A percentile compares a stretch with the other conserved stretches of the same genome.
These are phyloP conservation scores for Salix caprea DNA, from an alignment of 345 rosid genomes.

Conservation along the genomic window DNA sequence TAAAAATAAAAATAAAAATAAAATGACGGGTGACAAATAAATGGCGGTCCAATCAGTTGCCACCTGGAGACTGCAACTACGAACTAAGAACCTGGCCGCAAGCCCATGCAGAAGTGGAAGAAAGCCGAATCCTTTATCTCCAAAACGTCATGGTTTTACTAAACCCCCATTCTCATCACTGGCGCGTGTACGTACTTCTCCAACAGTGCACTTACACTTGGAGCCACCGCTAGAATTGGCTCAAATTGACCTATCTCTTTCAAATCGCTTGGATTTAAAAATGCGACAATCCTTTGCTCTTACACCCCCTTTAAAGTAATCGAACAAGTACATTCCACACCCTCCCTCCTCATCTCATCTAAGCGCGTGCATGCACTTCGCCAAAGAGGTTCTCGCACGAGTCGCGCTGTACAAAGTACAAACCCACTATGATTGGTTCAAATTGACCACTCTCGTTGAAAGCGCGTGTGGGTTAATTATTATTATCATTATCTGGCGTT, in stretches of 20 bases:
- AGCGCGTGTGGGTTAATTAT: not conserved
- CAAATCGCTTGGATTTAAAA: not conserved
- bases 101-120: no score
- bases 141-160: no score
- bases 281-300: not conserved
- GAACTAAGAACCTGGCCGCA: not conserved
- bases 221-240: not conserved
- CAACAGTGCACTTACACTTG: not conserved
- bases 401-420: no score
- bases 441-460: not conserved
- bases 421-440: not conserved
- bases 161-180: not conserved
- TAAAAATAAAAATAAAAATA: no score
- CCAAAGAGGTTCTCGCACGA: not conserved
- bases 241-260: not conserved
- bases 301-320: not conserved
- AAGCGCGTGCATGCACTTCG: not conserved
- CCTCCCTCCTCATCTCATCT: not conserved
- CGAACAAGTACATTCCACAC: not conserved
- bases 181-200: not conserved
- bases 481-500: not conserved
- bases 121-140: no score
- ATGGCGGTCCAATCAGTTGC: not conserved
- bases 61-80: conserved; percentile 11
- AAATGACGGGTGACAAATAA: not conserved